phyloP scores from a whole-genome alignment of 1,284 basidiomycete genomes.

The Chalciporus sp. region DNA sequence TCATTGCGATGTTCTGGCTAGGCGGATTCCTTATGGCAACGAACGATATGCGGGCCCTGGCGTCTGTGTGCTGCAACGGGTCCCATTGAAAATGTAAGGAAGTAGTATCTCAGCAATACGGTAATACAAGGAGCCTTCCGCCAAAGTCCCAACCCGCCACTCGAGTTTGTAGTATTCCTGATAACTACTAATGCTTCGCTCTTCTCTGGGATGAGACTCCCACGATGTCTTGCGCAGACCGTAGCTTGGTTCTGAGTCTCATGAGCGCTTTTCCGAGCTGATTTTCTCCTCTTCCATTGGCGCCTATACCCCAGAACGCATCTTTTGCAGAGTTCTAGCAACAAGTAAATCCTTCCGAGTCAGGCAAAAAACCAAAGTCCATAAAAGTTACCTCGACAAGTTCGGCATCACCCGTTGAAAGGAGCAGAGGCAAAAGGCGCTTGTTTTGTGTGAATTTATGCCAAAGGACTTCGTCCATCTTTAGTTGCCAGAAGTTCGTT shows the following conservation, averaged over 20 bases:
- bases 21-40: too few relatives aligned
- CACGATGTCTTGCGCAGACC: not conserved
- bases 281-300: slow-evolving; percentile 24
- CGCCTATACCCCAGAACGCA: slow-evolving; percentile 29
- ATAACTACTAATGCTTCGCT: not conserved
- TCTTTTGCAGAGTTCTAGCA: slow-evolving; percentile 27
- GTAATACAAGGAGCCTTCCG: too few relatives aligned
- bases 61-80: too few relatives aligned
- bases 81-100: too few relatives aligned
- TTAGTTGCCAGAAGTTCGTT: not conserved
- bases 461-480: slow-evolving; percentile 26
- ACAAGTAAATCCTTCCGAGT: not conserved
- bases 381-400: slow-evolving; percentile 23
- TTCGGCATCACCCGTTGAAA: slow-evolving; percentile 26
- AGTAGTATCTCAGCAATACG: too few relatives aligned
- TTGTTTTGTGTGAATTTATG: slow-evolving; percentile 28
- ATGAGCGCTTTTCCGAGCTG: slow-evolving; percentile 30
- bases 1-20: too few relatives aligned
- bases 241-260: slow-evolving; percentile 15
- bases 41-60: too few relatives aligned
- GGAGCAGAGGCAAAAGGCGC: slow-evolving; percentile 20
- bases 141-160: too few relatives aligned
- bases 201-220: not conserved
- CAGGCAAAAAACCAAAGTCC: not conserved
- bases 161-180: too few relatives aligned